Conservation (phyloP, 1,139 yeast species). For the Nakaseomyces sp. region DNA sequence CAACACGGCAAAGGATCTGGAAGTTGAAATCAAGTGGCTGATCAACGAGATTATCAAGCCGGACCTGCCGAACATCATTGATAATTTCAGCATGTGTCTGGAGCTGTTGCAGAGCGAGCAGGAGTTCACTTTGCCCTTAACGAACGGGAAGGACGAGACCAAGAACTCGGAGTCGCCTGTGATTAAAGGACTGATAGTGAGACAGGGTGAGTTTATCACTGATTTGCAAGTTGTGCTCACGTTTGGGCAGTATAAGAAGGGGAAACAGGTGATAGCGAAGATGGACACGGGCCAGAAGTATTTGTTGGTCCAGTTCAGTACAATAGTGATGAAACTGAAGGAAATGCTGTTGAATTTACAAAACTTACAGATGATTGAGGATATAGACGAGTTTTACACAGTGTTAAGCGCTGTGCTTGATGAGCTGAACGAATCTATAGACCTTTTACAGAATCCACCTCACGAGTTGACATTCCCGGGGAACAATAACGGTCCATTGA, state of each 20-base stretch:
- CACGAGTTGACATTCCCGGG: constrained; percentile 26
- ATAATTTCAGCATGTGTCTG: constrained; percentile 32
- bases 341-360: constrained; percentile 15
- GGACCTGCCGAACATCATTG: constrained; percentile 32
- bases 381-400: constrained; percentile 15
- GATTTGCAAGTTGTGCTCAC: constrained; percentile 26
- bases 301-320: constrained; percentile 20
- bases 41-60: constrained; percentile 33
- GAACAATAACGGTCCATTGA: constrained; percentile 22
- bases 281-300: constrained; percentile 21
- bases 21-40: constrained; percentile 30
- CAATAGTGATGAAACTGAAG: constrained; percentile 14
- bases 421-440: constrained; percentile 22
- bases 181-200: constrained; percentile 25
- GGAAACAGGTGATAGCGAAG: constrained; percentile 20
- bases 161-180: constrained; percentile 13
- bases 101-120: constrained; percentile 28
- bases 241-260: constrained; percentile 27
- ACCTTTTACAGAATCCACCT: constrained; percentile 28
- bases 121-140: constrained; percentile 30
- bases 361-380: constrained; percentile 17
- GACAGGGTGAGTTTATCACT: constrained; percentile 24
- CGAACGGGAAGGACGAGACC: constrained; percentile 18
- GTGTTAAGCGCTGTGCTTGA: constrained; percentile 17
- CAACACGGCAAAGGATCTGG: constrained; percentile 10